Percentiles rank a stretch among this genome's conserved stretches.
Conservation (phyloP, 805 yeast genomes). For the Hanseniaspora clermontiae region DNA sequence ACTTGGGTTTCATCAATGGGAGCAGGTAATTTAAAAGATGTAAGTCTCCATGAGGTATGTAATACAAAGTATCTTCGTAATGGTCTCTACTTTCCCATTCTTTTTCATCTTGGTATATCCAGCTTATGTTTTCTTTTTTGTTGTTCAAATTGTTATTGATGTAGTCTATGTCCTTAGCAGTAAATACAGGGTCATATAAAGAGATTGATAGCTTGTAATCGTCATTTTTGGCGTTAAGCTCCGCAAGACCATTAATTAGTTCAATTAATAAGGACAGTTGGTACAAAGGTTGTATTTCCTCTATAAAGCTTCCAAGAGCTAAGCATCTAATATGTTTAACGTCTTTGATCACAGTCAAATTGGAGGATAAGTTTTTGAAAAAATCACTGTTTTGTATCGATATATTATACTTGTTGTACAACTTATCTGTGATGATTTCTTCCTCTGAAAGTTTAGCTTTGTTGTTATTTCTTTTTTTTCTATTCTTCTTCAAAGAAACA, state of each 20-base stretch:
- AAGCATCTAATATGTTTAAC: slow-evolving; percentile 42
- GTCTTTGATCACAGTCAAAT: slow-evolving; percentile 16
- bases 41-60: slow-evolving; percentile 67
- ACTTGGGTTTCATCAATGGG: slow-evolving; percentile 5
- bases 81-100: slow-evolving; percentile 18
- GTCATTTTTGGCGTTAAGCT: neutral
- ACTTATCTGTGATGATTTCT: slow-evolving; percentile 11
- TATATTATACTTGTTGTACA: slow-evolving; percentile 16
- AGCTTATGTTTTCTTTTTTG: slow-evolving; percentile 13
- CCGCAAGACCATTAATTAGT: slow-evolving; percentile 25
- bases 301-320: slow-evolving; percentile 58
- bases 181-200: slow-evolving; percentile 55
- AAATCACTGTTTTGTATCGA: slow-evolving; percentile 23
- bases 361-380: slow-evolving; percentile 21
- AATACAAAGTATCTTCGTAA: slow-evolving; percentile 32
- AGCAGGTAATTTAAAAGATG: slow-evolving; percentile 34
- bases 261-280: slow-evolving; percentile 51
- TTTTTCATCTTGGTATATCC: slow-evolving; percentile 22
- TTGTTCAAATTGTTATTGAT: slow-evolving; percentile 21
- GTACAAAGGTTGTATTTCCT: slow-evolving; percentile 46
- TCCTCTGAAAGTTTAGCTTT: neutral
- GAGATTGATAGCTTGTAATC: slow-evolving; percentile 27
- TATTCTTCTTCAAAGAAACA: neutral
- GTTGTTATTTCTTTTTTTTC: neutral
- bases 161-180: slow-evolving; percentile 31